phyloP scores from a whole-genome alignment of 768 basidiomycete species.

The Russula brevipes region DNA sequence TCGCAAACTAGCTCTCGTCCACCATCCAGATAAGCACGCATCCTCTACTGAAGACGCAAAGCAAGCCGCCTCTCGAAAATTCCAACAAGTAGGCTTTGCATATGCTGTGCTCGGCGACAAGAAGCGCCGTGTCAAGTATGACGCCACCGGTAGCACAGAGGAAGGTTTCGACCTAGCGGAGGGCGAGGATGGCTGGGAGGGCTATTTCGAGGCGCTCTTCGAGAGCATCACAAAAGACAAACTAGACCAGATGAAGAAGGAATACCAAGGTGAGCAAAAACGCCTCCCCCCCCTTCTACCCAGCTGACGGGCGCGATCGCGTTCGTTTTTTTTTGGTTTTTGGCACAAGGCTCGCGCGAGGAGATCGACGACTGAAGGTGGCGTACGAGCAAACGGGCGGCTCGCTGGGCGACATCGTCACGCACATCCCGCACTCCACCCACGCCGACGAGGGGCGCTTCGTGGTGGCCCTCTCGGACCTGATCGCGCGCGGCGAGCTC shows the following conservation, averaged over 20 bases:
- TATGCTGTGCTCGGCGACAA: constrained; percentile 85
- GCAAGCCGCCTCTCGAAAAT: constrained; percentile 66
- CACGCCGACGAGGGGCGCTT: constrained; percentile 84
- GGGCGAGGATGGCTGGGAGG: constrained; percentile 88
- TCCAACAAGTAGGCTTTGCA: constrained; percentile 92
- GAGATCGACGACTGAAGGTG: constrained; percentile 72
- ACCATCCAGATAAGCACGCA: constrained; percentile 90
- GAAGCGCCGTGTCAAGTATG: constrained; percentile 70
- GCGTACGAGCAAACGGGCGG: constrained; percentile 73
- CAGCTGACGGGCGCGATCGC: constrained; percentile 1
- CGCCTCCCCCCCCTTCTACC: not conserved
- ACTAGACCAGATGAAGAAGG: constrained; percentile 89
- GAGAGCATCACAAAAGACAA: constrained; percentile 80
- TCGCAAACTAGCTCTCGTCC: constrained; percentile 70
- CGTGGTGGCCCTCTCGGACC: constrained; percentile 56
- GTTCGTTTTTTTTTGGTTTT: not conserved
- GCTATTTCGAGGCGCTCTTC: constrained; percentile 89
- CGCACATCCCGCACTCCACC: constrained; percentile 79
- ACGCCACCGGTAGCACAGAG: constrained; percentile 78
- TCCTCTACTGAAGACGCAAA: constrained; percentile 53
- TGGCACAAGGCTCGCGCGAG: constrained; percentile 66
- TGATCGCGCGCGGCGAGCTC: constrained; percentile 61
- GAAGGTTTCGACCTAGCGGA: constrained; percentile 67
- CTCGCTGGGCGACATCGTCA: constrained; percentile 76
- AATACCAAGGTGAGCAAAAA: constrained; percentile 71